Percentiles rank a stretch among this genome's conserved stretches.
phyloP scores from a whole-genome alignment of 257 asterid species.

The Solanum sitiens region DNA sequence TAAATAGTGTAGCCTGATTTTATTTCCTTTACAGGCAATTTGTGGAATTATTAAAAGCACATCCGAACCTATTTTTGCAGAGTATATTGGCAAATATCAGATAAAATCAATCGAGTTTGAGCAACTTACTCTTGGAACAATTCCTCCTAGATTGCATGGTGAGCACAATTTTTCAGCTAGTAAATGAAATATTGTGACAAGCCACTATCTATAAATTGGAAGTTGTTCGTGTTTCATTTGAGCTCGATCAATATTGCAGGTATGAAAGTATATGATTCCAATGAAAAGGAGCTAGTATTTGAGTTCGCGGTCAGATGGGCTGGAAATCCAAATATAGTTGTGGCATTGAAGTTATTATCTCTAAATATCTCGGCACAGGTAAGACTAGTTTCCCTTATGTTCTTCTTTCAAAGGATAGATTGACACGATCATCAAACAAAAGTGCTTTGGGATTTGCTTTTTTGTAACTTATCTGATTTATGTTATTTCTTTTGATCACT shows the following conservation, averaged over 20 bases:
- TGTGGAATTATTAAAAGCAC: constrained; percentile 49
- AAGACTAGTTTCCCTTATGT: constrained; percentile 1
- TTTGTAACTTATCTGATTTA: background rate
- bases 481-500: background rate
- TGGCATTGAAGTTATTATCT: constrained; percentile 30
- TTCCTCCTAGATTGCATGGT: constrained; percentile 70
- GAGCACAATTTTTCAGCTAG: background rate
- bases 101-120: constrained; percentile 54
- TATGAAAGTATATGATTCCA: constrained; percentile 51
- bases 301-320: constrained; percentile 74
- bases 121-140: constrained; percentile 50
- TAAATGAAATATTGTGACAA: background rate
- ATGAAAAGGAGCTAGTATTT: constrained; percentile 56
- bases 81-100: constrained; percentile 36
- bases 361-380: constrained; percentile 52
- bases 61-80: constrained; percentile 39
- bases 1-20: background rate
- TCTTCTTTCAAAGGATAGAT: background rate
- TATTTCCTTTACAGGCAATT: constrained; percentile 34
- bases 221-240: background rate
- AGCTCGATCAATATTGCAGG: constrained; percentile 28
- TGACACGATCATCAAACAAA: background rate
- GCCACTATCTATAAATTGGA: background rate
- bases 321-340: constrained; percentile 51
- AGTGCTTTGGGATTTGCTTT: background rate